These are phyloP conservation scores for Scenedesmus sp. DNA, from an alignment of 163 green algal species.

Conservation along the genomic window DNA sequence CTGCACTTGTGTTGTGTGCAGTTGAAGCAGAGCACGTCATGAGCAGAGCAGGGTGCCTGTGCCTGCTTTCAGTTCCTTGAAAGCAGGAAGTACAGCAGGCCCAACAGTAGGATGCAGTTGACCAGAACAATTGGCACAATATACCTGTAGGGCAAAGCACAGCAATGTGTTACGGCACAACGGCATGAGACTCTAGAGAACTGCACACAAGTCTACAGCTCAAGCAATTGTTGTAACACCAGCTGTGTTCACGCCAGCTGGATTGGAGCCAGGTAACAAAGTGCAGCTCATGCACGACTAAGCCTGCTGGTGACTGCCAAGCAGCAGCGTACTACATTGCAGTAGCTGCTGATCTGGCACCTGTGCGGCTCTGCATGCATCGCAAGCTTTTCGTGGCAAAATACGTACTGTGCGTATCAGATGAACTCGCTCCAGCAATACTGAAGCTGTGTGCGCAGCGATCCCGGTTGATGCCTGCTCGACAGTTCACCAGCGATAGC, in stretches of 20 bases:
- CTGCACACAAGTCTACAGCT: not conserved
- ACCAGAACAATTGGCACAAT: constrained; percentile 40
- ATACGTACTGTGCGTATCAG: constrained; percentile 49
- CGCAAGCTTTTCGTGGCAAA: not conserved
- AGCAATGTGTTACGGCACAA: not conserved
- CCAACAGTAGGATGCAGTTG: constrained; percentile 43
- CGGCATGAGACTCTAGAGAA: not conserved
- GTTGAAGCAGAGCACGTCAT: constrained; percentile 36
- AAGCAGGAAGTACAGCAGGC: constrained; percentile 41
- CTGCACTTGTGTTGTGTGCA: not conserved
- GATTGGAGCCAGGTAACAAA: not conserved
- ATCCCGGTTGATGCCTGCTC: not conserved
- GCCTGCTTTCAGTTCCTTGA: not conserved
- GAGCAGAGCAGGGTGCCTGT: constrained; percentile 11
- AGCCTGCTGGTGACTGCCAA: not conserved
- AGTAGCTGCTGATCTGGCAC: not conserved
- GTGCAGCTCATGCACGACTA: not conserved
- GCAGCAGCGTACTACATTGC: not conserved
- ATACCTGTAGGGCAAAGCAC: constrained; percentile 43
- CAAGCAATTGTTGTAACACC: not conserved
- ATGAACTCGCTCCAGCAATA: constrained; percentile 36
- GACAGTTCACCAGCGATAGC: not conserved
- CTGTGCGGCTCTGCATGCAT: not conserved
- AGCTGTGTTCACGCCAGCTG: no score
- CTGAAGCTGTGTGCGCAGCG: not conserved